Base-by-base conservation (phyloP, 192 early-diverging fungal species). In the Lunasporangiospora selenospora region DNA sequence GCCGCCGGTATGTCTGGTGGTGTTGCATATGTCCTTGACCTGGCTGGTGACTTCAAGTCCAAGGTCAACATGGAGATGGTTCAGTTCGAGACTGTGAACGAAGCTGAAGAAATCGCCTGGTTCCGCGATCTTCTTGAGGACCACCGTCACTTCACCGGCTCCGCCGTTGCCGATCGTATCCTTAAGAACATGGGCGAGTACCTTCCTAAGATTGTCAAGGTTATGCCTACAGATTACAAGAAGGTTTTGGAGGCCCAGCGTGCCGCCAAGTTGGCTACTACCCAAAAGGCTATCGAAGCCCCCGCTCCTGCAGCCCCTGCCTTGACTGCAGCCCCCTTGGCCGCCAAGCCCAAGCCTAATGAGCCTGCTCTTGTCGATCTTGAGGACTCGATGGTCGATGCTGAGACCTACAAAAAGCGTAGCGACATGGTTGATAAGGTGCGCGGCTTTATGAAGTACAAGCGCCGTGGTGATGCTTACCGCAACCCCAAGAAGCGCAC, bases 1-100 rank as follows among this genome's bases (percentile, higher is more conserved):
- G 97, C 97, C 19, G 97, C 97, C 16, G 97, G 97, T 76, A 99
- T 99, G 97, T 89, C 86, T 63, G 97, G 97, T 45, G 97, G 97
- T 71, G 90, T 97, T 61, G 94, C 97, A 1, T 99, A 99, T 75
- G 86, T 99, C 4, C 79, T 96, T 27, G 95, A 96, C 45, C 30
- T 80, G 7, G 66, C 81, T 30, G 82, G 66, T 42, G 76, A 78
- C 51, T 94, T 97, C 75, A 75, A 71, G 42, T 75, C 57, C 41
- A 87, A 85, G 59, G 90, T 91, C 83, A 99, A 99, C 76, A 83
- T 77, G 77, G 95, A 98, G 82, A 92, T 96, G 82, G 97, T 98
- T 23, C 85, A 89, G 24, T 82, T 99, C 19, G 93, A 91, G 46
- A 81, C 89, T 6, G 85, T 98, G 29, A 86, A 89, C 30, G 88